Evolutionary conservation across 108 stramenopile species (phyloP).

Genomic region (Discostella pseudostelligera): DNA sequence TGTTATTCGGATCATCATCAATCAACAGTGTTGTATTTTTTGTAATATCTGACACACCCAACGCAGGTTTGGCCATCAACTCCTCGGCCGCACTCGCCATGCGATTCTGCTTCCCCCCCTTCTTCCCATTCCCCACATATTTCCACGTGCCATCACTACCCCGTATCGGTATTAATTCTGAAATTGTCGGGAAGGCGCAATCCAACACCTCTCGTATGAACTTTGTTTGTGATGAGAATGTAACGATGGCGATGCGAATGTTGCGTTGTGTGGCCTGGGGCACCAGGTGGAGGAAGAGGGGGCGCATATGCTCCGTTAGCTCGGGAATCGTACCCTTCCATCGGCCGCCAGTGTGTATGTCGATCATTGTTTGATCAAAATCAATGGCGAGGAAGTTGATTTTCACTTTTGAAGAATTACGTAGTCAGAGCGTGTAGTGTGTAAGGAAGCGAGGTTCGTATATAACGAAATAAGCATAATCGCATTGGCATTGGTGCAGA

Average conservation of each 20-base stretch:
- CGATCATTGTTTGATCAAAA: slow-evolving; percentile 91
- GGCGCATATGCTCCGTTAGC: slow-evolving; percentile 81
- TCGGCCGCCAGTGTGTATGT: slow-evolving; percentile 90
- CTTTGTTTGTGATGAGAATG: slow-evolving; percentile 81
- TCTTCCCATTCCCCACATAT: slow-evolving; percentile 74
- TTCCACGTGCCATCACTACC: slow-evolving; percentile 84
- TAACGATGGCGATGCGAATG: slow-evolving; percentile 89
- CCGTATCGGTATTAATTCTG: slow-evolving; percentile 75
- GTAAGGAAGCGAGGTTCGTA: too few species aligned
- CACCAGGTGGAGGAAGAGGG: slow-evolving; percentile 77
- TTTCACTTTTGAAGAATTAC: too few species aligned
- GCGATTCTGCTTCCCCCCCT: slow-evolving; percentile 84
- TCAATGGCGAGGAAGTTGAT: slow-evolving; percentile 93
- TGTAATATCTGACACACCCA: slow-evolving; percentile 36
- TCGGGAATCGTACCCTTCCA: slow-evolving; percentile 78
- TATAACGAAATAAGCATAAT: too few species aligned
- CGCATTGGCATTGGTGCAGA: too few species aligned
- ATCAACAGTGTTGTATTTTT: slow-evolving; percentile 87
- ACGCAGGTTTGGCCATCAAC: slow-evolving; percentile 47
- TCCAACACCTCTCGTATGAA: slow-evolving; percentile 81
- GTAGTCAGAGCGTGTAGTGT: too few species aligned
- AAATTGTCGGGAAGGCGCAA: slow-evolving; percentile 31
- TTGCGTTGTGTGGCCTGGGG: slow-evolving; percentile 52
- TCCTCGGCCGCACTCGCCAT: slow-evolving; percentile 96
- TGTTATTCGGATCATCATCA: slow-evolving; percentile 92